Evolutionary conservation across 139 green algal species (phyloP).

Genomic region (Picochlorum costavermella): DNA sequence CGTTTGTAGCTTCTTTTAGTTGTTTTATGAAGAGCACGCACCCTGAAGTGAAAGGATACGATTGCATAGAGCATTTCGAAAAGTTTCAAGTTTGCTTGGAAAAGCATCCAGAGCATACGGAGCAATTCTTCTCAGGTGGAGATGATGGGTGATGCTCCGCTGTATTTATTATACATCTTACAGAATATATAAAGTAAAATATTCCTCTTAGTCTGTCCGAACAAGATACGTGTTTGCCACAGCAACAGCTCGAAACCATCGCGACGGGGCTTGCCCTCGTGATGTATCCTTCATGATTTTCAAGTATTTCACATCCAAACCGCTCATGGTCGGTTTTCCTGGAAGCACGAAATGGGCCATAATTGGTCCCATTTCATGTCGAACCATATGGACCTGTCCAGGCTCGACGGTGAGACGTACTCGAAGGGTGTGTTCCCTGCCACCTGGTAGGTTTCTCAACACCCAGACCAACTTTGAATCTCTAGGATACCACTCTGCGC

Average conservation of each 20-base stretch:
- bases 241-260: slow-evolving; percentile 39
- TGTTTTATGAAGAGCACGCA: slow-evolving; percentile 26
- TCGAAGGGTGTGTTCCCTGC: slow-evolving; percentile 48
- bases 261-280: slow-evolving; percentile 41
- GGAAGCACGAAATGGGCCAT: slow-evolving; percentile 75
- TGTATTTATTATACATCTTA: too few species aligned
- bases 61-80: slow-evolving; percentile 28
- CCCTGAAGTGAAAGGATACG: slow-evolving; percentile 32
- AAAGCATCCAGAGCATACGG: slow-evolving; percentile 27
- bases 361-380: slow-evolving; percentile 73
- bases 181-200: not conserved
- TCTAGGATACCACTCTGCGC: slow-evolving; percentile 63
- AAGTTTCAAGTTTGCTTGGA: slow-evolving; percentile 26
- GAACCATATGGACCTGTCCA: slow-evolving; percentile 10
- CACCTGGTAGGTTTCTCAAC: slow-evolving; percentile 50
- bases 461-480: slow-evolving; percentile 56
- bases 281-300: slow-evolving; percentile 80
- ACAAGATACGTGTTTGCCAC: slow-evolving; percentile 35
- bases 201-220: slow-evolving; percentile 2
- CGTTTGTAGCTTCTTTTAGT: slow-evolving; percentile 24
- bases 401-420: slow-evolving; percentile 47
- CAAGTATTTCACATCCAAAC: slow-evolving; percentile 56
- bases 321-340: slow-evolving; percentile 29
- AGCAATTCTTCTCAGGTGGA: slow-evolving; percentile 15
- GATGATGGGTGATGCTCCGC: not conserved